A percentile compares a stretch with the other conserved stretches of the same genome.
Conservation (phyloP, 2,329 filamentous ascomycete genomes). For the Colletotrichum abscissum region DNA sequence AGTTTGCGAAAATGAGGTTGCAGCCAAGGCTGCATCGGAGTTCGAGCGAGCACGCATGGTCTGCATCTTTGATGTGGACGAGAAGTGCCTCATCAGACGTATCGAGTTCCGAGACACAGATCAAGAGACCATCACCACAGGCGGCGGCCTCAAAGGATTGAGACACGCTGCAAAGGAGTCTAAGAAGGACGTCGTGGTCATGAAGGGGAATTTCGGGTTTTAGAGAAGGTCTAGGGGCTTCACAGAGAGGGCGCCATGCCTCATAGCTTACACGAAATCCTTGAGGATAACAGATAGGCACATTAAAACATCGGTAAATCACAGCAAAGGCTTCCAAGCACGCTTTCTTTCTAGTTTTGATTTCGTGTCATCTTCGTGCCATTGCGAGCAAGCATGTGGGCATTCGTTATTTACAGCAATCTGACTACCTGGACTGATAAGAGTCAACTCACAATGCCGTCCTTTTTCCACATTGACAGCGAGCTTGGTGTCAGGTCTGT, state of each 20-base stretch:
- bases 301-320: accelerated
- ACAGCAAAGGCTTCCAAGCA: neutral
- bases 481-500: no score
- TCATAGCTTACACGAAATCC: neutral
- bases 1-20: accelerated
- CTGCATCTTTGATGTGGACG: neutral
- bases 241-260: neutral
- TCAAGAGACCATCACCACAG: neutral
- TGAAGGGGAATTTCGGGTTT: neutral
- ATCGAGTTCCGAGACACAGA: neutral
- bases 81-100: neutral
- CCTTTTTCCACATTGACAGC: no score
- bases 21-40: neutral
- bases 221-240: neutral
- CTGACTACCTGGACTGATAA: no score
- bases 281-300: neutral
- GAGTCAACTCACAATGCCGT: no score
- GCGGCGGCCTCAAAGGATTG: neutral
- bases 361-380: no score
- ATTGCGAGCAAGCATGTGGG: no score
- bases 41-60: neutral
- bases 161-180: neutral
- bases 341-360: neutral
- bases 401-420: no score
- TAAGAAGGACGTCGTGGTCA: neutral